Evolutionary conservation across 768 basidiomycete species (phyloP), one percentile per base, ranked within the genome.

Genomic region (Boletus sp.): DNA sequence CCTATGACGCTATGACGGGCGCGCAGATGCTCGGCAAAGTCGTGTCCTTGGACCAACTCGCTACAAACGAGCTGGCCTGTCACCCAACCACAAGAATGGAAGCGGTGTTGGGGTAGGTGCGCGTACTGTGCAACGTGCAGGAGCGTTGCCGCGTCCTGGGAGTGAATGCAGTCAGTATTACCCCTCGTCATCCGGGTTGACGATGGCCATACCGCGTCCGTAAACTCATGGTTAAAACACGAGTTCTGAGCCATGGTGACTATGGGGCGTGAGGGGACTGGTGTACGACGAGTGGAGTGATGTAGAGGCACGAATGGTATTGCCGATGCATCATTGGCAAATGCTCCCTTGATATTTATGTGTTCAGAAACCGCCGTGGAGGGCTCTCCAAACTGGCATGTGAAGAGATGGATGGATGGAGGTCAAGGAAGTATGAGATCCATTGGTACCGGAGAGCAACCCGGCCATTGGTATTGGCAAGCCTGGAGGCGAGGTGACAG

Each of bases 1-100:
- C 62, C 68, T 1, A n/a, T 2, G 25, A 72, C 15, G 13, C 59
- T 58, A 13, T 70, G 69, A 15, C 0, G 5, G 23, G 32, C 5
- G 11, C 70, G 62, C 13, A 70, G 34, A 47, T 70, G 69, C 0
- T 56, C 59, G 17, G 68, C 9, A 27, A 70, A 58, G 1, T 50
- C 51, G 2, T 42, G 21, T 5, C 49, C 48, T 30, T 8, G 54
- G 27, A 66, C 19, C 6, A n/a, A 14, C 8, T 2, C 0, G n/a
- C 33, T 17, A 27, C 70, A 70, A 10, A 37, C 0, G 7, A 0
- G 10, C 0, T 45, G 19, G 29, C 11, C 17, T 5, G 29, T 47
- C 10, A 17, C 4, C 69, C 69, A 70, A 15, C 41, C 29, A 4
- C 67, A 70, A 14, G 6, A 11, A 19, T 67, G 48, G 33, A n/a